Evolutionary conservation across 148 eudicot species (phyloP).

Genomic region (Rhododendron mucronatum): DNA sequence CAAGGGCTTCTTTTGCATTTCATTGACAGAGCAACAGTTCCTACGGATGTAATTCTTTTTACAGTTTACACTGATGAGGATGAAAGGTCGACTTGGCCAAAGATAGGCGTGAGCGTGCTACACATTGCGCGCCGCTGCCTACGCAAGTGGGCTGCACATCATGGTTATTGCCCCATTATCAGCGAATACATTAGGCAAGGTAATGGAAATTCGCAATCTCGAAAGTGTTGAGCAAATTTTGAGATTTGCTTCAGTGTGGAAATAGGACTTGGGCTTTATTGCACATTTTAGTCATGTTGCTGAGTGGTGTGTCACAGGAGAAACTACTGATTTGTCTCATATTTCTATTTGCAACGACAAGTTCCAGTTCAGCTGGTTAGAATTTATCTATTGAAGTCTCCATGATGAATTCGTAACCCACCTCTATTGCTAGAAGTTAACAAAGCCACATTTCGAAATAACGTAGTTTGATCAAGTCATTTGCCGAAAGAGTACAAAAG

Average conservation of each 20-base stretch:
- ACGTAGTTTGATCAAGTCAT: not conserved
- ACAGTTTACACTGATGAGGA: constrained; percentile 72
- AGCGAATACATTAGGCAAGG: constrained; percentile 94
- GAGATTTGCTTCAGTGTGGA: too few species aligned
- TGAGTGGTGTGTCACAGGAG: not conserved
- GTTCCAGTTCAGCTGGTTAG: not conserved
- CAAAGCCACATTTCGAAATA: not conserved
- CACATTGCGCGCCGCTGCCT: constrained; percentile 66
- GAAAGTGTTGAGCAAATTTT: not conserved
- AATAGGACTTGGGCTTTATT: too few species aligned
- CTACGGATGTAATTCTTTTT: constrained; percentile 47
- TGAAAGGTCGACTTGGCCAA: constrained; percentile 85
- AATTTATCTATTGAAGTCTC: too few species aligned
- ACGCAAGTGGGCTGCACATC: constrained; percentile 72
- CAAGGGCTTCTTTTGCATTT: constrained; percentile 71
- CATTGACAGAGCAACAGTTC: constrained; percentile 54
- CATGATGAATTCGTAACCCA: not conserved
- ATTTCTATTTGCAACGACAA: not conserved
- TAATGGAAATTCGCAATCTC: constrained; percentile 16
- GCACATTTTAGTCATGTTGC: not conserved
- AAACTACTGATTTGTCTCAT: not conserved
- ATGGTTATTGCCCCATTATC: constrained; percentile 93
- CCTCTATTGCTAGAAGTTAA: not conserved
- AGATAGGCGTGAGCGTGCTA: constrained; percentile 75
- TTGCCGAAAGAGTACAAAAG: not conserved